Evolutionary conservation across 176 grass and related monocot species (phyloP).

Genomic region (Lolium perenne): DNA sequence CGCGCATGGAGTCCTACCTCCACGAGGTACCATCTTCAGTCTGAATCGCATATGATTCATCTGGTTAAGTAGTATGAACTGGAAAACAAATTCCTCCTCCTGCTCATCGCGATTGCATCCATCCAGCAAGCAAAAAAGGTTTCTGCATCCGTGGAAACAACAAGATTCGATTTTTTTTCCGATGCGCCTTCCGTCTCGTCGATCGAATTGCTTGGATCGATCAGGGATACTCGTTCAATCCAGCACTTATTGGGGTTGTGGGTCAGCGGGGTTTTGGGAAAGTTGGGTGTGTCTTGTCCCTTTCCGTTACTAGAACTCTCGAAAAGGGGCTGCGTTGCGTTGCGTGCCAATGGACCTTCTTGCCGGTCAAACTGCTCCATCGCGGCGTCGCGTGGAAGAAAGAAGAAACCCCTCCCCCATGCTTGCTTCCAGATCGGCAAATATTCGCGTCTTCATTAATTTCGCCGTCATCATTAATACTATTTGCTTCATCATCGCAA

Average conservation of each 20-base stretch:
- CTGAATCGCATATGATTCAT: neutral
- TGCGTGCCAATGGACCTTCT: conserved; percentile 24
- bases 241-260: neutral
- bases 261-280: conserved; percentile 7
- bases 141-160: neutral
- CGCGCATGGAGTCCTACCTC: conserved; percentile 71
- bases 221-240: neutral
- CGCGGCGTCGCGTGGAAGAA: conserved; percentile 28
- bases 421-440: neutral
- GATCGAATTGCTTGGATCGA: neutral
- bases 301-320: neutral
- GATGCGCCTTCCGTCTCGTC: neutral
- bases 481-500: neutral
- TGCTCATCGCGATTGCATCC: neutral
- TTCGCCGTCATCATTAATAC: neutral
- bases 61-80: neutral
- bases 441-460: neutral
- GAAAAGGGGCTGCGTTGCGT: neutral
- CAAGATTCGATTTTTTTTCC: neutral
- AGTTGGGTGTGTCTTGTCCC: neutral
- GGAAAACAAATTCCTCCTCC: too few relatives aligned
- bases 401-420: neutral
- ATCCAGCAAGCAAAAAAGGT: neutral
- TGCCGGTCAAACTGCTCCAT: neutral
- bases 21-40: conserved; percentile 57